Evolutionary conservation across 1,284 basidiomycete genomes (phyloP).

Genomic region (Hemileccinum hortonii): DNA sequence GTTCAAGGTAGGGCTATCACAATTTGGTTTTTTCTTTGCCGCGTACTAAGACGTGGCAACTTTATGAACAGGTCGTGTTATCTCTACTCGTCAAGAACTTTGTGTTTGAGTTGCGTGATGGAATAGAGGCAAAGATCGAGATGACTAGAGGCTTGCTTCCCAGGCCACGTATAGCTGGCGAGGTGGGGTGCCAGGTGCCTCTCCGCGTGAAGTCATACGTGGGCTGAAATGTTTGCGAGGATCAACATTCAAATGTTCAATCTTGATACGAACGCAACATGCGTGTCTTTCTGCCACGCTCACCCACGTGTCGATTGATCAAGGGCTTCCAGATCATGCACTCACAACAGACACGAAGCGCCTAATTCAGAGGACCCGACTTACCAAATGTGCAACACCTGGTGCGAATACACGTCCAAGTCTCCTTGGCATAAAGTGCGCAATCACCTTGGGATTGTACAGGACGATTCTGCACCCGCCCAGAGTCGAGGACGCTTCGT

Average conservation of each 20-base stretch:
- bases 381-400: slow-evolving; percentile 35
- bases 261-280: too few relatives aligned
- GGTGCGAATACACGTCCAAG: slow-evolving; percentile 46
- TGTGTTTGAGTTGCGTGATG: slow-evolving; percentile 44
- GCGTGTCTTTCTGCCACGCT: too few relatives aligned
- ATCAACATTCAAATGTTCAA: too few relatives aligned
- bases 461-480: slow-evolving; percentile 38
- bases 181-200: slow-evolving; percentile 41
- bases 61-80: slow-evolving; percentile 41
- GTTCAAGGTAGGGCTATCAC: slow-evolving; percentile 42
- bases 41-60: too few relatives aligned
- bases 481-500: slow-evolving; percentile 40
- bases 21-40: not conserved
- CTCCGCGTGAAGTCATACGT: slow-evolving; percentile 34
- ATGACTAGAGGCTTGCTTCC: slow-evolving; percentile 36
- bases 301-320: too few relatives aligned
- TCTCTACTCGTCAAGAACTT: slow-evolving; percentile 47
- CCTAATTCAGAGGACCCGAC: not conserved
- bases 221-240: slow-evolving; percentile 1
- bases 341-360: too few relatives aligned
- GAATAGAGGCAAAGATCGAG: slow-evolving; percentile 40
- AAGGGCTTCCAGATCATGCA: too few relatives aligned
- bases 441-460: slow-evolving; percentile 39
- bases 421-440: slow-evolving; percentile 39
- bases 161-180: slow-evolving; percentile 44